These are phyloP conservation scores for Lactarius hengduanensis DNA, from an alignment of 768 basidiomycete species.

Conservation along the genomic window DNA sequence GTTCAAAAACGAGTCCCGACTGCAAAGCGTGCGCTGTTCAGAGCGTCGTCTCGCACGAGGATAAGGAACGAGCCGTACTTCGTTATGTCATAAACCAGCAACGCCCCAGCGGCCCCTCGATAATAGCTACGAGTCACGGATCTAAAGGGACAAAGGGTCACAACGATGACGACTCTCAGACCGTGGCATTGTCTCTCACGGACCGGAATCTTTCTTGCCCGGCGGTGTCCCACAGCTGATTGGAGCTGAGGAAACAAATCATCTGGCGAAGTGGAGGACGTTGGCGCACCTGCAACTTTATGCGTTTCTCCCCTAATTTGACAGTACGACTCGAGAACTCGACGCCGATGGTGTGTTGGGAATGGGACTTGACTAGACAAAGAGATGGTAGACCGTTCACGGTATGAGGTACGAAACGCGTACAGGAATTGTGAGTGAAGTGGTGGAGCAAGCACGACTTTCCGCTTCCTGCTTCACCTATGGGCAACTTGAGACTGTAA, in stretches of 20 bases:
- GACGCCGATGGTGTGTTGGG: conserved; percentile 97
- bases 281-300: conserved; percentile 83
- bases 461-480: conserved; percentile 95
- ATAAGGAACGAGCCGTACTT: conserved; percentile 49
- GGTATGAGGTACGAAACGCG: conserved; percentile 36
- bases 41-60: conserved; percentile 20
- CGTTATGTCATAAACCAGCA: conserved; percentile 93
- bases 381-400: conserved; percentile 15
- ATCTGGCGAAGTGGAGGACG: background rate
- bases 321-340: conserved; percentile 96
- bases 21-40: conserved; percentile 35
- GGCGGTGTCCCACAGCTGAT: conserved; percentile 93
- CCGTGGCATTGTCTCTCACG: conserved; percentile 30
- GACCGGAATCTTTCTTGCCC: conserved; percentile 94
- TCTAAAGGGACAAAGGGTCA: conserved; percentile 39
- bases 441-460: conserved; percentile 97
- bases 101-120: conserved; percentile 88
- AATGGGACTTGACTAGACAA: conserved; percentile 86
- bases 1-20: conserved; percentile 84
- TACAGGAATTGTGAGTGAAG: conserved; percentile 94
- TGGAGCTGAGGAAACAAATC: conserved; percentile 3
- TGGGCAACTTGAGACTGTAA: conserved; percentile 10
- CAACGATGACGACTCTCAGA: conserved; percentile 23
- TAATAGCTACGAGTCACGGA: conserved; percentile 96
- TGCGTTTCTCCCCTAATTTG: conserved; percentile 88